Evolutionary conservation across 2,329 filamentous ascomycete species (phyloP).

Genomic region (Chrysoporthe austroafricana): DNA sequence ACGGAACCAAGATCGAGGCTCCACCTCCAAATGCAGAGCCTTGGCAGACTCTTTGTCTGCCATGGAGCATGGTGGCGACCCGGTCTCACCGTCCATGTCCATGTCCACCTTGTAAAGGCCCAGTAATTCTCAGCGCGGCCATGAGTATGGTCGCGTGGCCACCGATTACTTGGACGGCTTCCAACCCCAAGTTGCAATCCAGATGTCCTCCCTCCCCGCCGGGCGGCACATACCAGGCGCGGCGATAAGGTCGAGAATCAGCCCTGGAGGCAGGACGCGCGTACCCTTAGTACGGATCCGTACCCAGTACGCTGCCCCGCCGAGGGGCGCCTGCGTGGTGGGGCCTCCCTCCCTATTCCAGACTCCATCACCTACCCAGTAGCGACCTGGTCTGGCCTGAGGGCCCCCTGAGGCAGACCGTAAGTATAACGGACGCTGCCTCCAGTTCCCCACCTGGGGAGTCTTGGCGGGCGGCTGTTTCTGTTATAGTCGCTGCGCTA

Average conservation of each 20-base stretch:
- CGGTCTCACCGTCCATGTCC: not conserved
- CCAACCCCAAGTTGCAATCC: not conserved
- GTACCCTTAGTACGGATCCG: not conserved
- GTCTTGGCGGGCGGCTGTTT: not conserved
- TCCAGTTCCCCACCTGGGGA: not conserved
- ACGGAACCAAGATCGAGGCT: not conserved
- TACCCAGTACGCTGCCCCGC: not conserved
- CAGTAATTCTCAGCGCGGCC: not conserved
- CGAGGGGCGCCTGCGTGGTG: not conserved
- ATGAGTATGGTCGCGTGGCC: not conserved
- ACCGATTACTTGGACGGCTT: not conserved
- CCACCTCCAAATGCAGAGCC: too few relatives aligned
- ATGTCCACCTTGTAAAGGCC: not conserved
- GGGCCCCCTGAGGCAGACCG: conserved; percentile 1
- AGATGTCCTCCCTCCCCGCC: not conserved
- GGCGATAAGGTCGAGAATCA: not conserved
- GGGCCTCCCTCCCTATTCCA: conserved; percentile 10
- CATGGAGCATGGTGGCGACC: not conserved
- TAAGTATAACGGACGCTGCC: not conserved
- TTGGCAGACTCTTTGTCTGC: not conserved
- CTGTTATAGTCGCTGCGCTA: not conserved
- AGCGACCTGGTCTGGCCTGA: not conserved
- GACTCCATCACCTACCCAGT: not conserved
- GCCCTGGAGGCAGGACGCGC: conserved; percentile 1
- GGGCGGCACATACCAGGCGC: not conserved